Base-by-base conservation (phyloP, 2,329 filamentous ascomycete species). In the Aspergillus latus region DNA sequence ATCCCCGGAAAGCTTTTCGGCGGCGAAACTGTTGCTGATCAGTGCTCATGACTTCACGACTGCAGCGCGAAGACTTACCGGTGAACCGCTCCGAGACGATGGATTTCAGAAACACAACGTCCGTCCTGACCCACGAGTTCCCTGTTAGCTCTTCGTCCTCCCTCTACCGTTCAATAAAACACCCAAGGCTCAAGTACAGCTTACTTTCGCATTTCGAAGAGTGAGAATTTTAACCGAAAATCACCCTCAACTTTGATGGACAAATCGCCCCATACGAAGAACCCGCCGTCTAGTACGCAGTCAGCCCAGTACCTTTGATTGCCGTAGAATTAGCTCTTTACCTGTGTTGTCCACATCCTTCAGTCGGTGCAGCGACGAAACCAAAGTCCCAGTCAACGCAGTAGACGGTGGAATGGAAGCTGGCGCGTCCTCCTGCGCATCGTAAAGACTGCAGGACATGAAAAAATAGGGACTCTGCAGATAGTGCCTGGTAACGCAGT, bases 181-280 rank as follows among this genome's bases (percentile, higher is more conserved):
- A 34, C 5, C 13, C 34, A 13, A 42, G 13, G 29, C 21, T 21
- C 36, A 39, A 10, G 34, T 13, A 11, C 21, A 15, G 44, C 79
- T 64, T 72, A 84, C 80, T 82, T 84, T 64, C 77, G 79, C 75
- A 90, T 84, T 71, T 92, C 88, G 72, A 88, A 92, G 11, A 96
- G 80, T 48, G 84, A 88, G 69, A 96, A 96, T 54, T 86, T 83
- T 39, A 96, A 80, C 37, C 87, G 81, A 68, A 86, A 93, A 21
- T 78, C 80, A 32, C 92, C 92, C 65, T 89, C 84, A 26, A 85
- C 79, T 68, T 88, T 88, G 58, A 93, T 85, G 0, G 90, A 94
- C 21, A 96, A 79, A 72, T 96, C 91, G 4, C 89, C 89, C 72
- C 95, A 96, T n/a, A 96, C 87, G 67, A 96, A 96, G 75, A 92